Evolutionary conservation across 768 basidiomycete genomes (phyloP).

Genomic region (Tulasnella sp.): DNA sequence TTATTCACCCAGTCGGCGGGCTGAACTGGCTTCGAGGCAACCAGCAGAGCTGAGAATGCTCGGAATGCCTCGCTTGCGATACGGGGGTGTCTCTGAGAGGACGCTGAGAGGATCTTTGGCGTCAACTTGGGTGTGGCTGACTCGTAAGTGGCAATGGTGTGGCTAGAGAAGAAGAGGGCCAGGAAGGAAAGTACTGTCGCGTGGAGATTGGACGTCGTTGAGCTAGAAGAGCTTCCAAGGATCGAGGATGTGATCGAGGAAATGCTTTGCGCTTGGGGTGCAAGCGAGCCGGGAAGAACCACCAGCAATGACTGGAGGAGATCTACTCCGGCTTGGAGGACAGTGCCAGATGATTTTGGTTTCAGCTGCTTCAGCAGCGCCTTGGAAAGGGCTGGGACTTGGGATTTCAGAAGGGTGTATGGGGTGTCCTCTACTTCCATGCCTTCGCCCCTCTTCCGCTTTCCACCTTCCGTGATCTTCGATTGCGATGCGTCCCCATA

Average conservation of each 20-base stretch:
- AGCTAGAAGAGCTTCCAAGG: constrained; percentile 55
- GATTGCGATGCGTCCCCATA: constrained; percentile 58
- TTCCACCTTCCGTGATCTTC: constrained; percentile 42
- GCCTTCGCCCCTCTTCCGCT: constrained; percentile 59
- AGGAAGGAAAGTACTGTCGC: constrained; percentile 80
- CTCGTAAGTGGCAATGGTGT: constrained; percentile 50
- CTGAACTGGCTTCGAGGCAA: constrained; percentile 41
- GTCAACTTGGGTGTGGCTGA: constrained; percentile 55
- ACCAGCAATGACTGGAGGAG: constrained; percentile 64
- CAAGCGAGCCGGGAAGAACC: constrained; percentile 75
- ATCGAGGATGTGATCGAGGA: constrained; percentile 53
- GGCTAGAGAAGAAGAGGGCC: constrained; percentile 65
- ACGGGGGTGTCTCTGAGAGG: constrained; percentile 78
- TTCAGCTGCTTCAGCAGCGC: constrained; percentile 78
- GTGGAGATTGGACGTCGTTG: constrained; percentile 72
- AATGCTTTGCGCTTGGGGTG: constrained; percentile 54
- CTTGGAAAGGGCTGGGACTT: constrained; percentile 71
- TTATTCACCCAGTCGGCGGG: constrained; percentile 53
- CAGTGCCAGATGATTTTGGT: constrained; percentile 64
- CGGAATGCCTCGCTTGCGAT: constrained; percentile 82
- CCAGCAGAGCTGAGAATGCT: constrained; percentile 73
- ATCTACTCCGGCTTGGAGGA: constrained; percentile 77
- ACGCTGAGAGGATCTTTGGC: constrained; percentile 60
- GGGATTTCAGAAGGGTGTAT: constrained; percentile 55
- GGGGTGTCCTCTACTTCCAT: constrained; percentile 70